Evolutionary conservation across 78 protist genomes (phyloP).

Genomic region (Protostelium mycophagum): DNA sequence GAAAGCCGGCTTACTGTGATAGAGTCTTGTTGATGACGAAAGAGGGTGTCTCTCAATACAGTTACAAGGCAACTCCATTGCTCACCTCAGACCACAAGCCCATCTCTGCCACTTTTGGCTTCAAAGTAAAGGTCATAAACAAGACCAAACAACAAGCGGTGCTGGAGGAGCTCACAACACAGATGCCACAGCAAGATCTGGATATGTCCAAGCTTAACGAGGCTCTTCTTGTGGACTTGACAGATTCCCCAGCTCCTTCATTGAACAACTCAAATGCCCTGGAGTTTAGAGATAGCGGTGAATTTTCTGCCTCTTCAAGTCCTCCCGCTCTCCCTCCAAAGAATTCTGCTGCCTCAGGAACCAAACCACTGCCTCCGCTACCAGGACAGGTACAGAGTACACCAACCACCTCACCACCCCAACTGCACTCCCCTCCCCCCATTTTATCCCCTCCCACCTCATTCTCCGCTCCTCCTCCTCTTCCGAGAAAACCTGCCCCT

Average conservation of each 20-base stretch:
- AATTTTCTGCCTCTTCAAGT: background rate
- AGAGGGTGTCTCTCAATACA: background rate
- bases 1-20: constrained; percentile 77
- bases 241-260: background rate
- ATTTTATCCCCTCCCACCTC: background rate
- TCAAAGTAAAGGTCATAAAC: constrained; percentile 43
- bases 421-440: background rate
- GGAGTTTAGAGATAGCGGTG: no score
- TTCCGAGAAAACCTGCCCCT: background rate
- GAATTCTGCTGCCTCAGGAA: background rate
- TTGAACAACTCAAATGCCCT: background rate
- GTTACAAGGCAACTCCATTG: background rate
- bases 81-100: background rate
- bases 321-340: background rate
- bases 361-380: background rate
- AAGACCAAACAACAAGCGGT: background rate
- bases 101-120: constrained; percentile 15
- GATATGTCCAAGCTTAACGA: background rate
- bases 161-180: background rate
- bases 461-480: background rate
- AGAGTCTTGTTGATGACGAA: constrained; percentile 18
- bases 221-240: background rate
- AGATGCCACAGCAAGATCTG: background rate
- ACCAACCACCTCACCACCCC: background rate
- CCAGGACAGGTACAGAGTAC: background rate